phyloP scores from a whole-genome alignment of 352 stramenopile species.

The Globisporangium splendens region DNA sequence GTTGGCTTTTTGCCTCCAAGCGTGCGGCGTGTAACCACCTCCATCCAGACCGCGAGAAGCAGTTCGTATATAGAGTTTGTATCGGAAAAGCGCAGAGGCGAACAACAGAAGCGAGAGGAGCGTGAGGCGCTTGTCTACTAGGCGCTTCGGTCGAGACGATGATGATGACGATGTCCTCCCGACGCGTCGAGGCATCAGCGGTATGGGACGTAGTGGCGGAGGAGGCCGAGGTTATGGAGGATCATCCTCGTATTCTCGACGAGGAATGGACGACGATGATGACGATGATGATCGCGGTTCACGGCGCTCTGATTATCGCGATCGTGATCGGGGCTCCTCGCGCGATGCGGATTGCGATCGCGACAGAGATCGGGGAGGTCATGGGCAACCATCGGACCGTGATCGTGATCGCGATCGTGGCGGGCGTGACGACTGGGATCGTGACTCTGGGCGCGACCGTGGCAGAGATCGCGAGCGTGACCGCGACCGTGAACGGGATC shows the following conservation, averaged over 20 bases:
- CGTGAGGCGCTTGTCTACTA: conserved; percentile 18
- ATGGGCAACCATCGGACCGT: conserved; percentile 2
- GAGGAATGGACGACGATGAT: conserved; percentile 36
- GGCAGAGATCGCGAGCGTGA: conserved; percentile 31
- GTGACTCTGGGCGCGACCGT: conserved; percentile 23
- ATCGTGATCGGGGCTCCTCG: conserved; percentile 3
- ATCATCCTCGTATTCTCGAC: conserved; percentile 22
- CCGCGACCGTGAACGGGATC: conserved; percentile 25
- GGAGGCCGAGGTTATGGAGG: conserved; percentile 10
- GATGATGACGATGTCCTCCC: conserved; percentile 42
- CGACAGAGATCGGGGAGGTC: conserved; percentile 14
- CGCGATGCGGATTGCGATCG: conserved; percentile 20
- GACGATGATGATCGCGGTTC: conserved; percentile 42
- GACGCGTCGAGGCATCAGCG: conserved; percentile 19
- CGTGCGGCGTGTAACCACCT: background rate
- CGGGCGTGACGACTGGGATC: conserved; percentile 19
- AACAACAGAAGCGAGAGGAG: background rate
- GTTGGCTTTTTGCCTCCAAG: conserved; percentile 1
- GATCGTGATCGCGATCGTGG: conserved; percentile 14
- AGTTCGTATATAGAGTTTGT: background rate
- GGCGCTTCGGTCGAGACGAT: conserved; percentile 71
- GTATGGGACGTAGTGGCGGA: conserved; percentile 15
- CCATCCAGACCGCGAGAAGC: background rate
- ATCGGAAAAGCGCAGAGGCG: background rate
- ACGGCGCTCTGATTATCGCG: conserved; percentile 19